These are phyloP conservation scores for Penicillium turbatum DNA, from an alignment of 495 filamentous ascomycete species.

Conservation along the genomic window DNA sequence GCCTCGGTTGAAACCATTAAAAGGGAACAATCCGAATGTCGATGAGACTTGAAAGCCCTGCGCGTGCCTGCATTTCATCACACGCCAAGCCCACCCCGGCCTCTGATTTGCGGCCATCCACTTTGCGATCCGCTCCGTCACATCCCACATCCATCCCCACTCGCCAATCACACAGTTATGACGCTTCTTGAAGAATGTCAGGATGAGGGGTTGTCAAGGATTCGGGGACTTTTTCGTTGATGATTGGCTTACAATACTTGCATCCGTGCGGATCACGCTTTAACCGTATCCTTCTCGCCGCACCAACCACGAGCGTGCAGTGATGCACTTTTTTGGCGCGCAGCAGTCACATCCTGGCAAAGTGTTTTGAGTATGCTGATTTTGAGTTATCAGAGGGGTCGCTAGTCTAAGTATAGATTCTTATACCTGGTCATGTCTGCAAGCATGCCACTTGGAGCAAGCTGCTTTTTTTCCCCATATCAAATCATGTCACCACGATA, in stretches of 20 bases:
- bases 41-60: slow-evolving; percentile 13
- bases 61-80: slow-evolving; percentile 31
- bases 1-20: background rate
- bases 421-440: slow-evolving; percentile 12
- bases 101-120: slow-evolving; percentile 20
- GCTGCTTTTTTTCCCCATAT: slow-evolving; percentile 3
- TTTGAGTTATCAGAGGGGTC: slow-evolving; percentile 1
- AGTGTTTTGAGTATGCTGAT: background rate
- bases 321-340: slow-evolving; percentile 18
- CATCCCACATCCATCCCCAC: slow-evolving; percentile 12
- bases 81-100: slow-evolving; percentile 20
- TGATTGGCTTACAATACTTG: slow-evolving; percentile 17
- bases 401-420: slow-evolving; percentile 26
- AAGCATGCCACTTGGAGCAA: slow-evolving; percentile 1
- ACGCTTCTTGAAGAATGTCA: slow-evolving; percentile 16
- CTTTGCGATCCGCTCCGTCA: slow-evolving; percentile 25
- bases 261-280: slow-evolving; percentile 25
- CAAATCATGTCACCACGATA: slow-evolving; percentile 15
- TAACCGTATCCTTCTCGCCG: background rate
- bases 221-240: background rate
- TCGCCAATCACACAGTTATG: slow-evolving; percentile 22
- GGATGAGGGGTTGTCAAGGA: slow-evolving; percentile 13
- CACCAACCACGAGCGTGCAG: slow-evolving; percentile 12
- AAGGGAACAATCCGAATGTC: slow-evolving; percentile 14
- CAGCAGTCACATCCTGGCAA: slow-evolving; percentile 12